Evolutionary conservation across 169 alveolate species (phyloP).

Genomic region (Babesia ovata): DNA sequence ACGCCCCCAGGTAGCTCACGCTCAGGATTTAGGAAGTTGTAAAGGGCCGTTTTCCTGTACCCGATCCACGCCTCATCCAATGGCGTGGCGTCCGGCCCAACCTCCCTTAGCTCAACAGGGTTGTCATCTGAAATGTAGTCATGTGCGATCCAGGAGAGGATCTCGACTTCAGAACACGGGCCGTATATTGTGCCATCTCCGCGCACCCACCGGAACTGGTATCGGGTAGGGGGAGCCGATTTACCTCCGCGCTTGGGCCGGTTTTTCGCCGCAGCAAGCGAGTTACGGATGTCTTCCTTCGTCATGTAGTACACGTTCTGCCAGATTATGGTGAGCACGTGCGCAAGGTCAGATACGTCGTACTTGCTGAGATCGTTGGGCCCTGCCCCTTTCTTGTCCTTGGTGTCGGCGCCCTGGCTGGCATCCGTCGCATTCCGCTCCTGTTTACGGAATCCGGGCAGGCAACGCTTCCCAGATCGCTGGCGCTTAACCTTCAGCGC

Average conservation of each 20-base stretch:
- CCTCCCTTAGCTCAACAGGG: slow-evolving; percentile 50
- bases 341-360: slow-evolving; percentile 61
- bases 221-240: slow-evolving; percentile 5
- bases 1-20: neutral
- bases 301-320: slow-evolving; percentile 66
- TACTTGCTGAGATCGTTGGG: neutral
- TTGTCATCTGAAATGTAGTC: slow-evolving; percentile 57
- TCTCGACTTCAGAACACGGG: slow-evolving; percentile 51
- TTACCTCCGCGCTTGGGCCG: neutral
- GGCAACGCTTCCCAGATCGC: neutral
- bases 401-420: neutral
- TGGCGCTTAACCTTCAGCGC: slow-evolving; percentile 8
- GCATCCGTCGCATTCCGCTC: neutral
- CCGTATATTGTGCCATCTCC: slow-evolving; percentile 43
- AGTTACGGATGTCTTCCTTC: slow-evolving; percentile 46
- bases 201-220: slow-evolving; percentile 61
- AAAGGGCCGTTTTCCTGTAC: slow-evolving; percentile 32
- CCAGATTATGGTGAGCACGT: slow-evolving; percentile 61
- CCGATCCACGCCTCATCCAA: slow-evolving; percentile 33
- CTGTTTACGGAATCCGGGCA: slow-evolving; percentile 13
- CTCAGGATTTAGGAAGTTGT: slow-evolving; percentile 10
- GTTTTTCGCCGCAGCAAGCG: slow-evolving; percentile 36
- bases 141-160: slow-evolving; percentile 54
- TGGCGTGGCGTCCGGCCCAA: slow-evolving; percentile 29
- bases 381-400: neutral